Evolutionary conservation across 352 stramenopile species (phyloP).

Genomic region (Globisporangium rhizosaccharum): DNA sequence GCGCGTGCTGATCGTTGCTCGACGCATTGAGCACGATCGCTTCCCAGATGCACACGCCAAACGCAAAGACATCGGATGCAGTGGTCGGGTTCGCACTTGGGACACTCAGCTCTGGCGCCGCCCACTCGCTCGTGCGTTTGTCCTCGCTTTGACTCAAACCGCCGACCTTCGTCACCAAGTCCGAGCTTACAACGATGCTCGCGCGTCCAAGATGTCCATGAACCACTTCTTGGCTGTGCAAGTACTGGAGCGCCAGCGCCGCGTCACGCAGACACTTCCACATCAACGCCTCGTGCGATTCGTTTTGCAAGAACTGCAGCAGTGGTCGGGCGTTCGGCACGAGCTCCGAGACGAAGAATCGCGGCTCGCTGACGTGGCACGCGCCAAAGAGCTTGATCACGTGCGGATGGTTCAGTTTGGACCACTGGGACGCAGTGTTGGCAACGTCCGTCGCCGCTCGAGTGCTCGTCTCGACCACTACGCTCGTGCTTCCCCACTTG

Average conservation of each 20-base stretch:
- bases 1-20: not conserved
- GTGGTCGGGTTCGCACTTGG: slow-evolving; percentile 1
- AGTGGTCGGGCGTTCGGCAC: not conserved
- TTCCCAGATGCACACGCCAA: not conserved
- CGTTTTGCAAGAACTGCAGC: not conserved
- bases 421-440: not conserved
- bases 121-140: not conserved
- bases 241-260: slow-evolving; percentile 20
- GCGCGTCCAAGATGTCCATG: slow-evolving; percentile 9
- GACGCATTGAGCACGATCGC: not conserved
- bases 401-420: slow-evolving; percentile 3
- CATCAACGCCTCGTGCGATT: not conserved
- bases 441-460: not conserved
- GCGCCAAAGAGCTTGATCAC: slow-evolving; percentile 6
- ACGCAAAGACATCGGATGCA: slow-evolving; percentile 17
- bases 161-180: slow-evolving; percentile 7
- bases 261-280: slow-evolving; percentile 20
- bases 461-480: not conserved
- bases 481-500: slow-evolving; percentile 1
- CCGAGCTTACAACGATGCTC: slow-evolving; percentile 10
- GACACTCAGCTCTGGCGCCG: slow-evolving; percentile 8
- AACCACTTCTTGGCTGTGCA: slow-evolving; percentile 17
- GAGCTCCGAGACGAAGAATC: not conserved
- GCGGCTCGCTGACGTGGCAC: not conserved
- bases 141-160: slow-evolving; percentile 5